Conservation (phyloP, 257 asterid species). For the Ajuga chamaepitys region DNA sequence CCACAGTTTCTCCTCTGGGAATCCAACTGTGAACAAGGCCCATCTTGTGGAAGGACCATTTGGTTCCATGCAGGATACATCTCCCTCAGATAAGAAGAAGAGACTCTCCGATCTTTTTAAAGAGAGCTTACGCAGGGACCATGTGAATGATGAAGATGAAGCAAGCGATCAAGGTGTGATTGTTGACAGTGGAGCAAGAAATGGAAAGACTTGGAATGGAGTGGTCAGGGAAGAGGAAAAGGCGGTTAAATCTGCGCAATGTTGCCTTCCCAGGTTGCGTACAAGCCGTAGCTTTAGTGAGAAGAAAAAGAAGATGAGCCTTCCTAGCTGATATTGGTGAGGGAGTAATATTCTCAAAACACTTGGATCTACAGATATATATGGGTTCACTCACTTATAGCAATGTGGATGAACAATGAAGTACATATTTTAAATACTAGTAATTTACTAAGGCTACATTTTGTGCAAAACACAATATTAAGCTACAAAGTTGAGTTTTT, state of each 20-base stretch:
- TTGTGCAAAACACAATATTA: not conserved
- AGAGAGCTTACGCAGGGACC: slow-evolving; percentile 34
- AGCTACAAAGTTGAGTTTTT: not conserved
- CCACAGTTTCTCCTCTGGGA: slow-evolving; percentile 30
- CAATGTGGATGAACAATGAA: slow-evolving; percentile 18
- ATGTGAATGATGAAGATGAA: slow-evolving; percentile 15
- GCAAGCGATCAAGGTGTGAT: slow-evolving; percentile 7
- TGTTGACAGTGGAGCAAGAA: slow-evolving; percentile 15
- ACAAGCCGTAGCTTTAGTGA: slow-evolving; percentile 43
- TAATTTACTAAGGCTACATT: slow-evolving; percentile 11
- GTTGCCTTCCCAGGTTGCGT: slow-evolving; percentile 61
- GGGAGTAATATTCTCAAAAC: not conserved
- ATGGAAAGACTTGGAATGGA: slow-evolving; percentile 24
- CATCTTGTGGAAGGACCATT: slow-evolving; percentile 12
- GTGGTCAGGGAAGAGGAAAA: slow-evolving; percentile 6
- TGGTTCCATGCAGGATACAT: slow-evolving; percentile 17
- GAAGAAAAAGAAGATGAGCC: slow-evolving; percentile 39
- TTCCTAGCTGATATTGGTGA: slow-evolving; percentile 19
- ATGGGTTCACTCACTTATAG: slow-evolving; percentile 8
- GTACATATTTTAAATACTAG: slow-evolving; percentile 11
- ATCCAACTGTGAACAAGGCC: slow-evolving; percentile 14
- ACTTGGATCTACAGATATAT: not conserved
- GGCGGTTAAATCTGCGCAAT: slow-evolving; percentile 29
- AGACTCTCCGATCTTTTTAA: slow-evolving; percentile 57
- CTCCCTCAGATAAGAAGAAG: slow-evolving; percentile 48